Evolutionary conservation across 768 basidiomycete genomes (phyloP), one percentile per base, ranked within the genome.

Genomic region (Tylopilus vinaceipallidus): DNA sequence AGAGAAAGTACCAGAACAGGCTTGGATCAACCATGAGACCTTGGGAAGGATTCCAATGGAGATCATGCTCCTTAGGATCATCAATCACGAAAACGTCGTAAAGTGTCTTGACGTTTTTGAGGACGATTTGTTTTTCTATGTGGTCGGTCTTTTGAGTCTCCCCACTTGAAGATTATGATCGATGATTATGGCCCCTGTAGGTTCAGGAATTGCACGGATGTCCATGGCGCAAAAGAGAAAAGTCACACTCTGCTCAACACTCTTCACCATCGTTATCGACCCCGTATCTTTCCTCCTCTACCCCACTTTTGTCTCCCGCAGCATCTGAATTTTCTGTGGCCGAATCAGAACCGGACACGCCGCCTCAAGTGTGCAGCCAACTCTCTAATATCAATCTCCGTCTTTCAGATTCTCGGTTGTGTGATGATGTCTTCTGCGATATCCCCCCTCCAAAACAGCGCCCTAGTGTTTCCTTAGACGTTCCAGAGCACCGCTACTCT

Each of bases 161-260:
- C 23, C 40, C 39, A n/a, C 42, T 20, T 32, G 32, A n/a, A n/a
- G n/a, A n/a, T 29, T 29, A 42, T 4, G 43, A 34, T 47, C 49
- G 40, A 53, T 44, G 3, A 20, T 38, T 52, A 38, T 19, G 1
- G 19, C 45, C 49, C 49, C 47, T 48, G 46, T 36, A 95, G 92
- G 82, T 94, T 4, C 91, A 93, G 73, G 94, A 95, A 67, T 74
- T 95, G 23, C 95, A 98, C 63, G 95, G 95, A 23, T 82, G 86
- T 23, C 92, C 95, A 4, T 98, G 94, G 94, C 74, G 73, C 45
- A 80, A 76, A 53, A 53, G 64, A 66, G 52, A 72, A 72, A 56
- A 71, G 66, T 64, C 63, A 50, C 57, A 38, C 38, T 34, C 63
- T 59, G 43, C 47, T 61, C 54, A 52, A 42, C 48, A 61, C 34